Conservation (phyloP, 2,329 filamentous ascomycete species). For the Botrytis porri region DNA sequence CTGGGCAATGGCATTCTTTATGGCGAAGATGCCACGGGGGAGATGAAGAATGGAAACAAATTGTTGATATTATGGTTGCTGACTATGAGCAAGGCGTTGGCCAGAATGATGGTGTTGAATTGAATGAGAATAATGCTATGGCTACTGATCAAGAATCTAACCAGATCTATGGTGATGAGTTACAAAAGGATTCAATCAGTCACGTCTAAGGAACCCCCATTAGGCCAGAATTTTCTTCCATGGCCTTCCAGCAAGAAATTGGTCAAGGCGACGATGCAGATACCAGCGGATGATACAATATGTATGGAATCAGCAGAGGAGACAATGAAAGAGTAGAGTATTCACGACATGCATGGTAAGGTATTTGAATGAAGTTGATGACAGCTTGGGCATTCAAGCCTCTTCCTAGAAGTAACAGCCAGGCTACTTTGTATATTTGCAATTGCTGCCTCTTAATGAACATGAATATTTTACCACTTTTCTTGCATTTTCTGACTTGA, state of each 20-base stretch:
- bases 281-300: neutral
- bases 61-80: neutral
- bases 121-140: constrained; percentile 3
- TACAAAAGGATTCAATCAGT: neutral
- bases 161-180: neutral
- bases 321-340: neutral
- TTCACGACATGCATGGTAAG: neutral
- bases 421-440: neutral
- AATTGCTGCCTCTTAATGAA: neutral
- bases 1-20: constrained; percentile 27
- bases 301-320: neutral
- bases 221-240: neutral
- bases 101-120: neutral
- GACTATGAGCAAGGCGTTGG: neutral
- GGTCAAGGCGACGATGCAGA: neutral
- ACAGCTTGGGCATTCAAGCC: neutral
- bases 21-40: constrained; percentile 24
- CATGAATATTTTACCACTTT: neutral
- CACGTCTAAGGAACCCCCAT: neutral
- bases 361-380: neutral
- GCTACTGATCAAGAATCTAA: neutral
- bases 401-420: no score
- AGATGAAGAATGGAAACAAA: neutral
- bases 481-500: neutral
- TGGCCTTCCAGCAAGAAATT: neutral